Percentiles rank a stretch among this genome's conserved stretches.
These are phyloP conservation scores for Leccinum imitatum DNA, from an alignment of 768 basidiomycete genomes.

Conservation along the genomic window DNA sequence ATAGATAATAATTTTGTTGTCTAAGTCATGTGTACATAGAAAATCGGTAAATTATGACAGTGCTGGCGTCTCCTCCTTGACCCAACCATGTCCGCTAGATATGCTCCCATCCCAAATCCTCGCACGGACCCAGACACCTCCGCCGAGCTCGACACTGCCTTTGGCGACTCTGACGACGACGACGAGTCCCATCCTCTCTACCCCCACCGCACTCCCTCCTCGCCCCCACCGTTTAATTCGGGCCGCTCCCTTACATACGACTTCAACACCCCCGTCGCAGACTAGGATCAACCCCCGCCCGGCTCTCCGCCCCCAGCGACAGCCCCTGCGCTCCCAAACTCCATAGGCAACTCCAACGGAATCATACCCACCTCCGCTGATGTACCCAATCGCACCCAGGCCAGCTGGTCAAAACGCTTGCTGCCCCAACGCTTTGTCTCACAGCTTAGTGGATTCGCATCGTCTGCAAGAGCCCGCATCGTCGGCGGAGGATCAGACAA, in stretches of 20 bases:
- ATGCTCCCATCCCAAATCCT: conserved; percentile 66
- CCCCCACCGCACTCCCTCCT: conserved; percentile 34
- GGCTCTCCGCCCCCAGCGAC: conserved; percentile 75
- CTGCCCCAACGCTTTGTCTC: conserved; percentile 53
- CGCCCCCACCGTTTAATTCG: not conserved
- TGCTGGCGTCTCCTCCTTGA: not conserved
- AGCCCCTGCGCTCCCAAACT: conserved; percentile 63
- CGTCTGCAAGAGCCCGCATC: conserved; percentile 31
- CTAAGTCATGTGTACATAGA: conserved; percentile 6
- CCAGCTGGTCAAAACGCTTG: conserved; percentile 60
- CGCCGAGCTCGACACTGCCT: conserved; percentile 83
- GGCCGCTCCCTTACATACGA: conserved; percentile 55
- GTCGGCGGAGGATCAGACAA: conserved; percentile 71
- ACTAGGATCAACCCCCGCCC: conserved; percentile 82
- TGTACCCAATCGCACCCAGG: conserved; percentile 24
- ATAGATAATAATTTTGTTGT: not conserved
- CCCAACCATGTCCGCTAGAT: conserved; percentile 51
- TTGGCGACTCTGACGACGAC: conserved; percentile 76
- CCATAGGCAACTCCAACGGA: conserved; percentile 75
- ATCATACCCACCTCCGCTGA: conserved; percentile 49
- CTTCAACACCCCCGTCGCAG: conserved; percentile 64
- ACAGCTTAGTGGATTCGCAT: conserved; percentile 42
- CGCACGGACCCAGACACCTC: conserved; percentile 46
- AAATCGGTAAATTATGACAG: conserved; percentile 1
- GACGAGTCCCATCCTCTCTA: conserved; percentile 54